Conservation (phyloP, 257 asterid species). For the Przewalskia tangutica region DNA sequence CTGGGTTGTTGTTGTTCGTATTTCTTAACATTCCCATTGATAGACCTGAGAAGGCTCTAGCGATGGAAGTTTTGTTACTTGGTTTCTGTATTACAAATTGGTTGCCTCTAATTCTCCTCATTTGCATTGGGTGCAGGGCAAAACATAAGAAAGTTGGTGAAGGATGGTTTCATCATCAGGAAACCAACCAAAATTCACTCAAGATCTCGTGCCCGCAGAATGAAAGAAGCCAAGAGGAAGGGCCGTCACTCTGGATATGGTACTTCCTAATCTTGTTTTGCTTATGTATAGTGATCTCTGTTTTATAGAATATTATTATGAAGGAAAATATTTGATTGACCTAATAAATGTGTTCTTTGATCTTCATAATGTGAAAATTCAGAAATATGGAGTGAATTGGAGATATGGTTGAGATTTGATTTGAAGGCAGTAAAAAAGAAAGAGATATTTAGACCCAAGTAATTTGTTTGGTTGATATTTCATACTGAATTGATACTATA, state of each 20-base stretch:
- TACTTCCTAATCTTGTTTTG: constrained; percentile 6
- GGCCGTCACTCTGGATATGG: constrained; percentile 99
- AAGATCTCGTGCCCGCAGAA: constrained; percentile 80
- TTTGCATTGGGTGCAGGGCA: constrained; percentile 37
- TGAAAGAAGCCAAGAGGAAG: constrained; percentile 94
- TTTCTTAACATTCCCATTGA: not conserved
- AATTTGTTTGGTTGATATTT: not conserved
- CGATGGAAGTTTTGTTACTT: not conserved
- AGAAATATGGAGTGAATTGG: not conserved
- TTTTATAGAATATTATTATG: not conserved
- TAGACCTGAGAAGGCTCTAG: not conserved
- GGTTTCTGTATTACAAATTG: not conserved
- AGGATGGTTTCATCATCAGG: constrained; percentile 92
- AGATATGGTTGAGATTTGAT: not conserved
- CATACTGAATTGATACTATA: not conserved
- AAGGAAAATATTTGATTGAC: too few species aligned
- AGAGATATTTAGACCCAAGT: not conserved
- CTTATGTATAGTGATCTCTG: not conserved
- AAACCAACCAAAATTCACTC: constrained; percentile 97
- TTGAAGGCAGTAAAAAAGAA: not conserved
- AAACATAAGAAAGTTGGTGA: constrained; percentile 73
- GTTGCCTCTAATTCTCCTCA: not conserved
- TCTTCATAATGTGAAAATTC: not conserved
- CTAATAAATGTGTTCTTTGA: not conserved
- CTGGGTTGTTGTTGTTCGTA: too few species aligned